Percentiles rank a stretch among this genome's conserved stretches.
Evolutionary conservation across 768 basidiomycete genomes (phyloP).

Genomic region (Termitomyces sp.): DNA sequence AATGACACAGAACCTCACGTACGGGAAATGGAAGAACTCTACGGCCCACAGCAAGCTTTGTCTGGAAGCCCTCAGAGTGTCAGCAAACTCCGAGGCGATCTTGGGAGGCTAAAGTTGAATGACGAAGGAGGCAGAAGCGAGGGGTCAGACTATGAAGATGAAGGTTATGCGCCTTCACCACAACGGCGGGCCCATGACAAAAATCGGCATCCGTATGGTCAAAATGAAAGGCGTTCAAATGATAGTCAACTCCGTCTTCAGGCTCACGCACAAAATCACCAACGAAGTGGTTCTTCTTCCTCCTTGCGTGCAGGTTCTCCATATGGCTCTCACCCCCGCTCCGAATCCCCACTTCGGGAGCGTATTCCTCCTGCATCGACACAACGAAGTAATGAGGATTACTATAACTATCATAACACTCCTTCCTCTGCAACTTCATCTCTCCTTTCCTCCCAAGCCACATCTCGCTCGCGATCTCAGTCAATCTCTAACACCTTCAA

Average conservation of each 20-base stretch:
- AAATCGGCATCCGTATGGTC: slow-evolving; percentile 39
- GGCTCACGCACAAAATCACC: slow-evolving; percentile 46
- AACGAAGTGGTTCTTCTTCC: slow-evolving; percentile 48
- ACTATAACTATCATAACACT: slow-evolving; percentile 25
- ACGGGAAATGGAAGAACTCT: slow-evolving; percentile 58
- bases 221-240: slow-evolving; percentile 35
- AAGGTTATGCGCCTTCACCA: slow-evolving; percentile 47
- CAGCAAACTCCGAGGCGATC: slow-evolving; percentile 46
- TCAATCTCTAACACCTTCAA: slow-evolving; percentile 58
- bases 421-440: slow-evolving; percentile 40
- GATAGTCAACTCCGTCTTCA: slow-evolving; percentile 41
- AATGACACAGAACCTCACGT: slow-evolving; percentile 61
- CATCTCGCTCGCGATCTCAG: slow-evolving; percentile 58
- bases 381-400: slow-evolving; percentile 25
- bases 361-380: slow-evolving; percentile 28
- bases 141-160: slow-evolving; percentile 67
- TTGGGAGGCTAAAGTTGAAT: slow-evolving; percentile 49
- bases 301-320: slow-evolving; percentile 43
- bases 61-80: slow-evolving; percentile 17
- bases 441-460: slow-evolving; percentile 51
- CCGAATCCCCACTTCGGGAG: slow-evolving; percentile 37
- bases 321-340: slow-evolving; percentile 42
- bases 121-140: slow-evolving; percentile 52
- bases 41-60: slow-evolving; percentile 23
- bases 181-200: slow-evolving; percentile 36